Evolutionary conservation across 2,329 filamentous ascomycete genomes (phyloP).

Genomic region (Hypoxylon sp.): DNA sequence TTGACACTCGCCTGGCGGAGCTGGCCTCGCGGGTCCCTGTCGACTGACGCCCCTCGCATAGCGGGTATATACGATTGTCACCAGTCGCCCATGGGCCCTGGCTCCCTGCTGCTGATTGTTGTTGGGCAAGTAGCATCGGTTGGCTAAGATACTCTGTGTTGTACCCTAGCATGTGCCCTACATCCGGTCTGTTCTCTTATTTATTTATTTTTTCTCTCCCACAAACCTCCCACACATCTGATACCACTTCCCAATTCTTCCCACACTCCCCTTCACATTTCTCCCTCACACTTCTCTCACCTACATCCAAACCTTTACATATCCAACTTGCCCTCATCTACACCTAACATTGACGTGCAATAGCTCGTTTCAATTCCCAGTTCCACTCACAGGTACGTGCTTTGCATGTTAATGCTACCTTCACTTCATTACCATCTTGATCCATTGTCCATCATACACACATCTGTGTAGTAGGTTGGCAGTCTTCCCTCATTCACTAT

Average conservation of each 20-base stretch:
- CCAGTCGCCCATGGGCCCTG: neutral
- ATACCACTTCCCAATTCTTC: neutral
- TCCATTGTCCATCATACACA: neutral
- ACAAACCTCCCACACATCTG: neutral
- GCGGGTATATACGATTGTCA: neutral
- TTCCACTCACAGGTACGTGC: neutral
- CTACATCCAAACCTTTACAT: neutral
- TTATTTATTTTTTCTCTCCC: neutral
- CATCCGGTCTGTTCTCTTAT: neutral
- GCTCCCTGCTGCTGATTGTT: neutral
- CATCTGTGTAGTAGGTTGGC: constrained; percentile 3
- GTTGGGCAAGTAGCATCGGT: neutral
- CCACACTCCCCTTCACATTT: neutral
- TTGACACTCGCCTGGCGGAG: neutral
- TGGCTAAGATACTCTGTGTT: neutral
- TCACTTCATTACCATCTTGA: neutral
- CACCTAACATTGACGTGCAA: constrained; percentile 8
- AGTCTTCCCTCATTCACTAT: neutral
- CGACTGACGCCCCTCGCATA: constrained; percentile 1
- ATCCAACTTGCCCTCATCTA: neutral
- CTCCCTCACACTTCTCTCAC: neutral
- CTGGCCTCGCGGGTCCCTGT: neutral
- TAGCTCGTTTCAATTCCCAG: constrained; percentile 6
- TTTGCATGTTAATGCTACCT: constrained; percentile 2
- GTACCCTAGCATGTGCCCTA: neutral